Base-by-base conservation (phyloP, 1,139 yeast genomes). In the Lodderomyces pseudojiufengensis region DNA sequence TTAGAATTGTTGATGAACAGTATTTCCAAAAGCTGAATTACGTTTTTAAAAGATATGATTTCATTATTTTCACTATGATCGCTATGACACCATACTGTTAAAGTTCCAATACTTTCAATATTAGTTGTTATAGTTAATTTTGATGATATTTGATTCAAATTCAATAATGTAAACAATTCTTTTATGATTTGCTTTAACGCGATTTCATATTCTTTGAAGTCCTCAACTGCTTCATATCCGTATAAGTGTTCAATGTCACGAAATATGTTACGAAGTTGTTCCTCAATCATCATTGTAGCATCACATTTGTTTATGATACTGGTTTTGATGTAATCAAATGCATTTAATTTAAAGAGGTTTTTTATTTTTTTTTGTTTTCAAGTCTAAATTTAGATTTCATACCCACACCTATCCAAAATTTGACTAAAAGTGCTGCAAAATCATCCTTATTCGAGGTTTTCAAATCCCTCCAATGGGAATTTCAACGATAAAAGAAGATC, bases 201-300 rank as follows among this genome's bases (percentile, higher is more conserved):
- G 4, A 28, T 11, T 30, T 52, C 54, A 36, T 57, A 59, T 9
- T 40, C 41, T 9, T 5, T 22, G 9, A 29, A 10, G n/a, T 32
- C 28, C 11, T 35, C 43, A 27, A 35, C 30, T 11, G 41, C 41
- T 9, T 31, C 37, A 32, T 37, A 52, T 9, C 38, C 32, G 38
- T 51, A 52, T 12, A 60, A 50, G 4, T 39, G 25, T 35, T 55
- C 54, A 9, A 60, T 45, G 24, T 55, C 53, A 31, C 51, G 49
- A 20, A 60, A 45, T 2, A 57, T 51, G 22, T 42, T 44, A 31
- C 50, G 55, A n/a, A 60, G 50, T 15, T 53, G 48, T 9, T 49
- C 52, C 14, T 35, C 35, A n/a, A 27, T 24, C 13, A 28, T 31
- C 38, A 35, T 35, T 18, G 7, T 18, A 18, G 5, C 20, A 18